Evolutionary conservation across 1,284 basidiomycete species (phyloP), one percentile per base, ranked within the genome.

Genomic region (Sporisorium scitamineum): DNA sequence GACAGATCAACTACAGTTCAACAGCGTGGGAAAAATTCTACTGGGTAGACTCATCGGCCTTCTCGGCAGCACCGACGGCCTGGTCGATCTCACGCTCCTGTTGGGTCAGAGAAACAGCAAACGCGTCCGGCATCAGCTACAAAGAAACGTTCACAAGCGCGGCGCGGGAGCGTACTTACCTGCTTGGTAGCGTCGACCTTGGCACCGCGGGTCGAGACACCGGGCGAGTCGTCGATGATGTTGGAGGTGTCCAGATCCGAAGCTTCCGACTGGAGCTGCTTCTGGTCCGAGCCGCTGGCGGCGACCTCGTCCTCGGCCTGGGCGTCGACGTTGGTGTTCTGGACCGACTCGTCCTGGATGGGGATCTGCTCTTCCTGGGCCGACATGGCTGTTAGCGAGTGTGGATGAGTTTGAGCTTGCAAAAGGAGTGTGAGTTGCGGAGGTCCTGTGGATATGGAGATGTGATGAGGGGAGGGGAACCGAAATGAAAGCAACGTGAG

Each of bases 181-280:
- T 75, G 71, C 54, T 71, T 71, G 59, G 62, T 65, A 29, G 76
- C 68, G 58, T 78, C 76, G 56, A 68, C 47, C 69, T 78, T 78
- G 56, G 65, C 72, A 54, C 69, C 69, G n/a, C 76, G 71, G 24
- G 69, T 78, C 16, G 58, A 54, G 32, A 75, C 71, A 42, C 72
- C 76, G 47, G 71, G 61, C 32, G 71, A 75, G 66, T 71, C 53
- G 50, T 78, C 76, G 65, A 78, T 71, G 72, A 78, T 75, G 76
- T 78, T 78, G 65, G 51, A 52, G 52, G 48, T 20, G 68, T 78
- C 72, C 7, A 78, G 61, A 44, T 78, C 69, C 31, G 68, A 60
- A 26, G 66, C 68, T 13, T 78, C 76, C 13, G 65, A 29, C 20
- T 64, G 20, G 26, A 73, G 45, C 66, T 78, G 76, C 56, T 71